These are phyloP conservation scores for Clohesyomyces aquaticus DNA, from an alignment of 495 filamentous ascomycete genomes.

Conservation along the genomic window DNA sequence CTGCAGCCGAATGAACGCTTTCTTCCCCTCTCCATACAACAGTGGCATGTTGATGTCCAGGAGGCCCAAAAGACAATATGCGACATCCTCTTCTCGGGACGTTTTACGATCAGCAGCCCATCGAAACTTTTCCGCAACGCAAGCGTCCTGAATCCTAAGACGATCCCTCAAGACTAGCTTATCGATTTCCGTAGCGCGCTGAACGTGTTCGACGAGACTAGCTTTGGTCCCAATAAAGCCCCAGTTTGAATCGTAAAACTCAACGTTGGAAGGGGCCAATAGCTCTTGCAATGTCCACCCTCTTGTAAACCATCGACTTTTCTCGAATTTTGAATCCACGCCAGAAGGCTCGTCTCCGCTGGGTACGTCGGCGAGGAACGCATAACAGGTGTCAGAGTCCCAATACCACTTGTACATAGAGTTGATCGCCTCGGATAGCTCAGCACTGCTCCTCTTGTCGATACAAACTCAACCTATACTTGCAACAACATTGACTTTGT, in stretches of 20 bases:
- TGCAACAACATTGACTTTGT: too few relatives aligned
- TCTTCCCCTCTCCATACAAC: conserved; percentile 16
- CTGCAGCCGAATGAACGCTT: conserved; percentile 11
- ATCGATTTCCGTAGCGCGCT: not conserved
- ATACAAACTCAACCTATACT: too few relatives aligned
- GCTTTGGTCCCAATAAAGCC: conserved; percentile 2
- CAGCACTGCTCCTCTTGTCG: too few relatives aligned
- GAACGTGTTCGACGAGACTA: not conserved
- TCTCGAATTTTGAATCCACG: not conserved
- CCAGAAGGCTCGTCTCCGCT: not conserved
- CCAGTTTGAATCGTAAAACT: conserved; percentile 17
- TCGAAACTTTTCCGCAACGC: conserved; percentile 6
- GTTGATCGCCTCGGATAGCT: too few relatives aligned
- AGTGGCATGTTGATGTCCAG: conserved; percentile 14
- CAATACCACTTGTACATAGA: too few relatives aligned
- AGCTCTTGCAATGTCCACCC: conserved; percentile 27
- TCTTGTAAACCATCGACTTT: conserved; percentile 21
- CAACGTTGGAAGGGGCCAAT: conserved; percentile 14
- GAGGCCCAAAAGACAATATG: conserved; percentile 13
- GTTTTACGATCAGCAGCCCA: conserved; percentile 11
- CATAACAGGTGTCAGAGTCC: conserved; percentile 15
- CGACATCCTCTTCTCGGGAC: conserved; percentile 10
- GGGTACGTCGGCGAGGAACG: conserved; percentile 22
- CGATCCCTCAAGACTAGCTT: not conserved
- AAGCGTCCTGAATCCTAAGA: not conserved